Conservation (phyloP, 148 eudicot genomes). For the Diospyros lotus region DNA sequence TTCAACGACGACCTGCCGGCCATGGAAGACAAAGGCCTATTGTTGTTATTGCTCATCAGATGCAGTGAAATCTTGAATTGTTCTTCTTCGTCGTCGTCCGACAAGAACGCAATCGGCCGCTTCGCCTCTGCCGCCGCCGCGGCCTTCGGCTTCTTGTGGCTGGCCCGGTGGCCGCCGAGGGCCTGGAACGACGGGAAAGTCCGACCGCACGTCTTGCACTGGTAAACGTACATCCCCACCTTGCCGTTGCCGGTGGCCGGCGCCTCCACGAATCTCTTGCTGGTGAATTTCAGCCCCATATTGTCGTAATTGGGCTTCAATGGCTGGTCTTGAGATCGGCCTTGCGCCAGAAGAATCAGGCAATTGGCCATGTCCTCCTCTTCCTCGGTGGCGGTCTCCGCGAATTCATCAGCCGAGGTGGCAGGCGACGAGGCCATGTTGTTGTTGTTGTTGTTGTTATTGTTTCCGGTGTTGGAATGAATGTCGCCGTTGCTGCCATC, state of each 20-base stretch:
- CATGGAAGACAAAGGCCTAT: background rate
- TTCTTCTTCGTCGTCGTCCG: conserved; percentile 22
- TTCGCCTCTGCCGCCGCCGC: conserved; percentile 1
- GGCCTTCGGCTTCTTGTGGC: conserved; percentile 53
- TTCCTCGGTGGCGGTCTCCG: conserved; percentile 31
- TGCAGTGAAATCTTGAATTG: conserved; percentile 15
- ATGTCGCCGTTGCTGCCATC: background rate
- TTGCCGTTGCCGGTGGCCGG: conserved; percentile 21
- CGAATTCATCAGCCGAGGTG: conserved; percentile 12
- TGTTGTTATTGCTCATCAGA: conserved; percentile 11
- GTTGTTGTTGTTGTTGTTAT: conserved; percentile 1
- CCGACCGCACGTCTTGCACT: conserved; percentile 62
- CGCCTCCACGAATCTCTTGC: conserved; percentile 27
- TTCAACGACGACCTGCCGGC: conserved; percentile 14
- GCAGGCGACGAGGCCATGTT: conserved; percentile 5
- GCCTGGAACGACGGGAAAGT: conserved; percentile 63
- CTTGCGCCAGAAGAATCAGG: conserved; percentile 49
- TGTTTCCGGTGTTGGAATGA: conserved; percentile 11
- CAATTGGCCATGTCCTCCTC: conserved; percentile 50
- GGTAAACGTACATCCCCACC: conserved; percentile 38
- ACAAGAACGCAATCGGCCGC: background rate
- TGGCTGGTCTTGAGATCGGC: conserved; percentile 9
- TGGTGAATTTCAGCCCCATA: conserved; percentile 16
- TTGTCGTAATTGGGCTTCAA: background rate
- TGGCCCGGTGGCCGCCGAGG: conserved; percentile 60